These are phyloP conservation scores for Conidiobolus incongruus DNA, from an alignment of 371 early-diverging fungal species.

Conservation along the genomic window DNA sequence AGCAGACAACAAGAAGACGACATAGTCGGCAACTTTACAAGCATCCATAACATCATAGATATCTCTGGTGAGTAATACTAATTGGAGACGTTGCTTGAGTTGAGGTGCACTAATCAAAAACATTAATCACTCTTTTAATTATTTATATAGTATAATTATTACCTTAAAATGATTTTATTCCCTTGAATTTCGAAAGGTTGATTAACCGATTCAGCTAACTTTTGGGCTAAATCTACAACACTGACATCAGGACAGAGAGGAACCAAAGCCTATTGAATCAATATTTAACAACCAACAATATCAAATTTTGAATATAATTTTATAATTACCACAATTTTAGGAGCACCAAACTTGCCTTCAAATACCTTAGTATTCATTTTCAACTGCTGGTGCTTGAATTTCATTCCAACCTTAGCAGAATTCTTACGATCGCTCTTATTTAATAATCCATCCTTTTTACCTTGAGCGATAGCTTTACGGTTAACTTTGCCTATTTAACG, in stretches of 20 bases:
- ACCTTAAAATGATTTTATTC: neutral
- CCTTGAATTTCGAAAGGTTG: constrained; percentile 8
- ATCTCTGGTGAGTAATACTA: constrained; percentile 35
- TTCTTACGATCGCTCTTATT: constrained; percentile 67
- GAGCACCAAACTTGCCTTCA: constrained; percentile 55
- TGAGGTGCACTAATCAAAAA: constrained; percentile 17
- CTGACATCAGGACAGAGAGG: constrained; percentile 68
- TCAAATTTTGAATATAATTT: neutral
- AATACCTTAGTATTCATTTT: constrained; percentile 46
- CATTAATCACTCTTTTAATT: neutral
- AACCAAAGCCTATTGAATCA: constrained; percentile 23
- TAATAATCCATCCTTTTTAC: constrained; percentile 12
- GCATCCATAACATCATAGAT: constrained; percentile 66
- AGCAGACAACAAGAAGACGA: constrained; percentile 64
- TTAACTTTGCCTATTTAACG: constrained; percentile 32
- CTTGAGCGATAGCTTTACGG: constrained; percentile 18
- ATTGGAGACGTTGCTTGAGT: constrained; percentile 71
- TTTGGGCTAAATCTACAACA: constrained; percentile 20
- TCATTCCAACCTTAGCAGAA: constrained; percentile 51
- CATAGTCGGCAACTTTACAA: constrained; percentile 74
- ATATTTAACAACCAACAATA: neutral
- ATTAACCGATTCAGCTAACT: constrained; percentile 26
- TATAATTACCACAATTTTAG: constrained; percentile 53
- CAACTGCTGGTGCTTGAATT: constrained; percentile 56
- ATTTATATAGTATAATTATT: neutral